Base-by-base conservation (phyloP, 2,329 filamentous ascomycete genomes). In the Diaporthe ampelina region DNA sequence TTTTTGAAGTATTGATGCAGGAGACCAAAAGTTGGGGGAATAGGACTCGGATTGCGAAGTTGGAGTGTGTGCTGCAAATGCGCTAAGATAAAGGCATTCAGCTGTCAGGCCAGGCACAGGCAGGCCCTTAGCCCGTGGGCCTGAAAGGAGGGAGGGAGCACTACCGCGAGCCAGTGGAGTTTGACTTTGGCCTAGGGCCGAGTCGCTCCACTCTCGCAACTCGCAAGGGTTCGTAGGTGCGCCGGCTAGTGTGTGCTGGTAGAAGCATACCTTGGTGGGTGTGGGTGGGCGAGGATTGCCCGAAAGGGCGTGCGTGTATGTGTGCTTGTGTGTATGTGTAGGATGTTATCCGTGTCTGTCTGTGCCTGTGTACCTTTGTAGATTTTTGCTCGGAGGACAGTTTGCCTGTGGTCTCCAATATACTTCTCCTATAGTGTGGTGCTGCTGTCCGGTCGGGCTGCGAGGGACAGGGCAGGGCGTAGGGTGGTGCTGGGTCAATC, bases 41-140 rank as follows among this genome's bases (percentile, higher is more conserved):
- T 37, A 59, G 52, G 45, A 58, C 29, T 61, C 70, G 54, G 68
- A 63, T 72, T 75, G 32, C 69, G 52, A 74, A 56, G 50, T 56
- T 57, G 71, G 56, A 70, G 59, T 59, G 72, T 74, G 61, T 57
- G 69, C 52, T 63, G 73, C 67, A 72, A 43, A 17, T 65, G 74
- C 74, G 74, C 74, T 76, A 76, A 74, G 74, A 76, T 72, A 76
- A 74, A 74, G 72, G 54, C 57, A n/a, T 76, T 76, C 72, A 74
- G 72, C 74, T 76, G 73, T 75, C 73, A 75, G 73, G 70, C 50
- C 57, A 57, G 24, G 61, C 73, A 65, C 63, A 21, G 11, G 56
- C 73, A 68, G 45, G 29, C 29, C 48, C n/a, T 24, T 50, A 40
- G 63, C 63, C 48, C 48, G 40, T 21, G 45, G 45, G 32, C 48